Base-by-base conservation (phyloP, 2,329 filamentous ascomycete species). In the Penicillium capsulatum region DNA sequence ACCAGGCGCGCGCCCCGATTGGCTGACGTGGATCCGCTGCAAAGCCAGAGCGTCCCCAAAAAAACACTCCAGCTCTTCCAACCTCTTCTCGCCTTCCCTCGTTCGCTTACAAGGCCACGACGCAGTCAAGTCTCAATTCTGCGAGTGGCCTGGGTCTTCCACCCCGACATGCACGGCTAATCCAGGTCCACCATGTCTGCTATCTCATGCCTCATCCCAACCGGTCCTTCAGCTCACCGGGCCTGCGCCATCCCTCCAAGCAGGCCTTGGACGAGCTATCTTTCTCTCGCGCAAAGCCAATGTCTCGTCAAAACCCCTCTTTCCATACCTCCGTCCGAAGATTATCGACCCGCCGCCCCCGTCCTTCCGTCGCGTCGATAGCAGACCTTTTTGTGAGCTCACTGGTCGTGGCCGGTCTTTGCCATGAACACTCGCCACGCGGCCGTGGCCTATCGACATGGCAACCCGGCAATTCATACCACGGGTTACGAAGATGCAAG, bases 171-270 rank as follows among this genome's bases (percentile, higher is more conserved):
- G 59, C 55, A 57, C 48, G 54, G 57, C 48, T 63, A 51, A 60
- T 44, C 54, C 46, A 50, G 64, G 67, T 65, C 67, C 76, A 80
- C 70, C 54, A 82, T 83, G 79, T 73, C 66, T 69, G 69, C 63
- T 68, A 59, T 74, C 75, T 76, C 77, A 83, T 83, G 80, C 79
- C 75, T 76, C 68, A 73, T 68, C 63, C 75, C 69, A 71, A 71
- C 67, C 69, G 68, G 66, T 69, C 73, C 65, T 68, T 73, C 61
- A 69, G 72, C 71, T 70, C 67, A 57, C 59, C 64, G 53, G 62
- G 66, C 63, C 66, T 67, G 66, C 67, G 69, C 61, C 60, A 68
- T 60, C 62, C 67, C 64, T 67, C 70, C 47, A 69, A 68, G 63
- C 61, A 69, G 66, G 59, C 58, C 49, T 51, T 59, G 52, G 60